Evolutionary conservation across 139 green algal species (phyloP), one percentile per base, ranked within the genome.

Genomic region (Trebouxia sp.): DNA sequence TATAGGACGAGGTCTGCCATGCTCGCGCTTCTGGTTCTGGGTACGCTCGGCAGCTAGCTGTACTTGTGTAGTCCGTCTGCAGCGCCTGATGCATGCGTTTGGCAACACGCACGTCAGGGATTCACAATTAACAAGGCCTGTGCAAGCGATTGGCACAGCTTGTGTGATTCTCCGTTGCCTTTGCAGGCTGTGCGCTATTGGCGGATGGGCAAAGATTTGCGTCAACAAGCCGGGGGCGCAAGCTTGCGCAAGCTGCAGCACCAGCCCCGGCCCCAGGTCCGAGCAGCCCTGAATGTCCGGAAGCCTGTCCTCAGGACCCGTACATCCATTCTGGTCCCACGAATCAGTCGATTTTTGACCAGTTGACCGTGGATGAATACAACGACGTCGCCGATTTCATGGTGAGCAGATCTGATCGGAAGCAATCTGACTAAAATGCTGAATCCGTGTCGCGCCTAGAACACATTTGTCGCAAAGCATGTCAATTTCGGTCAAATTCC

Each of bases 321-420:
- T 77, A 55, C 69, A 77, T 77, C 10, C 6, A 6, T 11, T 56
- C 35, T 58, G 39, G 30, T 14, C 3, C 38, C 12, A 77, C 69
- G 22, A 32, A 45, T 3, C 42, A 77, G 10, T 45, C 37, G 14
- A 77, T 77, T 38, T 77, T 77, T 26, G 69, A 77, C 69, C 69
- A 77, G 39, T 38, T 77, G 1, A 77, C 69, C 15, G 37, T 77
- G 7, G 38, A 22, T 24, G 69, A 77, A 38, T 77, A 77, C 69
- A 50, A 56, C 38, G 26, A 30, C 38, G 69, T 77, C 1, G 39
- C 38, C 3, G 37, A 77, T 14, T 77, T 55, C 20, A 50, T 77
- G 69, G 69, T 77, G 39, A 77, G 35, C 37, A 32, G 39, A 35
- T 9, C 41, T 12, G 12, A 12, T 51, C 5, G n/a, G 9, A 20